phyloP scores from a whole-genome alignment of 2,329 filamentous ascomycete species.

The Aspergillus sp. region DNA sequence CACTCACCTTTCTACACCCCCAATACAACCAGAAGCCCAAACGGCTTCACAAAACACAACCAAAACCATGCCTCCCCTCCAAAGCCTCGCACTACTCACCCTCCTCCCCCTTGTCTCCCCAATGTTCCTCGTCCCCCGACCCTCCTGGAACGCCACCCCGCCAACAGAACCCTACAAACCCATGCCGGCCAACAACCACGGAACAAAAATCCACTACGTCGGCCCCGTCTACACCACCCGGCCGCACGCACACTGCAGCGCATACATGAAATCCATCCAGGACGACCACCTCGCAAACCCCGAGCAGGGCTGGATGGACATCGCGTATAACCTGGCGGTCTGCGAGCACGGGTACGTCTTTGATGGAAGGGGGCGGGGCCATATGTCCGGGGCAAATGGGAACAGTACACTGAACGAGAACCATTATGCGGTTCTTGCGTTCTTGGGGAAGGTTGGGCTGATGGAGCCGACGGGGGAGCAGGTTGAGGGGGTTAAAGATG shows the following conservation, averaged over 20 bases:
- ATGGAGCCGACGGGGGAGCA: constrained; percentile 1
- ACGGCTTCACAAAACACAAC: no score
- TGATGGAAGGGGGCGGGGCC: constrained; percentile 7
- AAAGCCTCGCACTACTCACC: neutral
- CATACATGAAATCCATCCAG: constrained; percentile 8
- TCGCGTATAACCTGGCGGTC: constrained; percentile 8
- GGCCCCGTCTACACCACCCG: neutral
- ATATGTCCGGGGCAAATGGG: constrained; percentile 9
- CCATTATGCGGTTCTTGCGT: constrained; percentile 12
- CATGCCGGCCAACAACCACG: neutral
- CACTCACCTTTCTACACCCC: no score
- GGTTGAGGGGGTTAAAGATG: constrained; percentile 5
- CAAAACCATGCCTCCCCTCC: no score
- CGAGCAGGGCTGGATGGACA: constrained; percentile 4
- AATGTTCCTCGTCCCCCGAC: constrained; percentile 11
- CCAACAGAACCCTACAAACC: constrained; percentile 7
- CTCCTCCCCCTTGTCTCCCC: neutral
- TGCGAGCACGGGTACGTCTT: constrained; percentile 12
- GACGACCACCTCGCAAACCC: constrained; percentile 3
- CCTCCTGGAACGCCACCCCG: constrained; percentile 4
- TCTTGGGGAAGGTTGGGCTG: constrained; percentile 6
- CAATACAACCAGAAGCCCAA: no score
- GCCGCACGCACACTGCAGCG: neutral
- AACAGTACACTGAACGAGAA: constrained; percentile 4
- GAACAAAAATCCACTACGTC: constrained; percentile 11